Conservation (phyloP, 1,284 basidiomycete genomes). For the Ganoderma meredithae region DNA sequence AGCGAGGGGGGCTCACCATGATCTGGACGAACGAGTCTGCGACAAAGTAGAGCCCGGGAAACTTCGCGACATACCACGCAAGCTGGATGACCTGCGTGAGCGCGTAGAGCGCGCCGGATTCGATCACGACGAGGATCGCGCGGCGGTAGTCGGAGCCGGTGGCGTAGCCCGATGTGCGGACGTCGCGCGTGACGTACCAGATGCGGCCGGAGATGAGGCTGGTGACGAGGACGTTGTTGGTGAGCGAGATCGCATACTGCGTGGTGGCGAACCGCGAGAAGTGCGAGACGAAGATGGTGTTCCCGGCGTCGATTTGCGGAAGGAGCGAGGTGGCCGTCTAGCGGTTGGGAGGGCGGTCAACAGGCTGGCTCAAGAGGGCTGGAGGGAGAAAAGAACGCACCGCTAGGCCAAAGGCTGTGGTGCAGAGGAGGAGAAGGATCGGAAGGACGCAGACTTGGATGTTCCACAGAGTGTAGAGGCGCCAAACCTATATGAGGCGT, state of each 20-base stretch:
- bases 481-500: background rate
- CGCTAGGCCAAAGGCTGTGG: slow-evolving; percentile 1
- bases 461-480: slow-evolving; percentile 7
- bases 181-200: slow-evolving; percentile 13
- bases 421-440: background rate
- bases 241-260: background rate
- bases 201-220: slow-evolving; percentile 15
- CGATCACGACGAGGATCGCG: slow-evolving; percentile 17
- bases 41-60: slow-evolving; percentile 14
- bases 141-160: slow-evolving; percentile 11
- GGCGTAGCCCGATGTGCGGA: background rate
- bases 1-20: slow-evolving; percentile 1
- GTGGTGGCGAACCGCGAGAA: background rate
- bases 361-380: background rate
- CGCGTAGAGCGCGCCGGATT: slow-evolving; percentile 16
- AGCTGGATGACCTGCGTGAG: slow-evolving; percentile 18
- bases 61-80: slow-evolving; percentile 12
- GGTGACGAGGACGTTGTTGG: slow-evolving; percentile 11
- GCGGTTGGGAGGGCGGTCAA: background rate
- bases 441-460: slow-evolving; percentile 7
- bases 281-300: slow-evolving; percentile 7
- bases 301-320: background rate
- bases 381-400: background rate
- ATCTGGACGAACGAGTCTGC: slow-evolving; percentile 14
- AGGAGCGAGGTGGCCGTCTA: slow-evolving; percentile 12